phyloP scores from a whole-genome alignment of 257 asterid genomes.

The Forsythia viridissima region DNA sequence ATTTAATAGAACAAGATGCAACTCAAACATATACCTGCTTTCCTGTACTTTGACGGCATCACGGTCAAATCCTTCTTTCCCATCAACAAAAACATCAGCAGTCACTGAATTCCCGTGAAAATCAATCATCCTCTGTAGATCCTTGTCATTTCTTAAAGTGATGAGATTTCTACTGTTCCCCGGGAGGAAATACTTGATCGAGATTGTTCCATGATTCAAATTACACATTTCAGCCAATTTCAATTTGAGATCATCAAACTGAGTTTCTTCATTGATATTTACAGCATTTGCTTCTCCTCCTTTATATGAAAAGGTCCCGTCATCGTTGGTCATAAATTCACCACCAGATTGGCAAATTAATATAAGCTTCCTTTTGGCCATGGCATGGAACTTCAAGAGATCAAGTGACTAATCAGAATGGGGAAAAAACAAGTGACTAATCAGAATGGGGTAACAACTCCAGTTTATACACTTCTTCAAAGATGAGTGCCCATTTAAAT shows the following conservation, averaged over 20 bases:
- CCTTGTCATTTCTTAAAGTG: slow-evolving; percentile 71
- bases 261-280: slow-evolving; percentile 62
- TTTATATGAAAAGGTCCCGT: slow-evolving; percentile 67
- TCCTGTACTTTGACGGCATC: slow-evolving; percentile 38
- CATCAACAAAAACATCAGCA: slow-evolving; percentile 73
- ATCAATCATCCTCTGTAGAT: slow-evolving; percentile 77
- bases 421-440: slow-evolving; percentile 15
- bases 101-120: slow-evolving; percentile 84
- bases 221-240: slow-evolving; percentile 77
- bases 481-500: neutral
- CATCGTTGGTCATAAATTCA: slow-evolving; percentile 62
- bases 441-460: slow-evolving; percentile 2
- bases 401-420: slow-evolving; percentile 24
- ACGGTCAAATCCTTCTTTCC: slow-evolving; percentile 71
- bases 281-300: slow-evolving; percentile 92
- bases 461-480: neutral
- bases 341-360: slow-evolving; percentile 90
- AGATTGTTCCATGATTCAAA: slow-evolving; percentile 63
- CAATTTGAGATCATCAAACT: slow-evolving; percentile 67
- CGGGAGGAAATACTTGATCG: slow-evolving; percentile 86
- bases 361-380: slow-evolving; percentile 91
- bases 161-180: slow-evolving; percentile 83
- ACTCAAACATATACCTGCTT: slow-evolving; percentile 49
- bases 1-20: slow-evolving; percentile 16
- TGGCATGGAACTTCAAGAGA: slow-evolving; percentile 50